Evolutionary conservation across 192 early-diverging fungal species (phyloP).

Genomic region (Coemansia sp.): DNA sequence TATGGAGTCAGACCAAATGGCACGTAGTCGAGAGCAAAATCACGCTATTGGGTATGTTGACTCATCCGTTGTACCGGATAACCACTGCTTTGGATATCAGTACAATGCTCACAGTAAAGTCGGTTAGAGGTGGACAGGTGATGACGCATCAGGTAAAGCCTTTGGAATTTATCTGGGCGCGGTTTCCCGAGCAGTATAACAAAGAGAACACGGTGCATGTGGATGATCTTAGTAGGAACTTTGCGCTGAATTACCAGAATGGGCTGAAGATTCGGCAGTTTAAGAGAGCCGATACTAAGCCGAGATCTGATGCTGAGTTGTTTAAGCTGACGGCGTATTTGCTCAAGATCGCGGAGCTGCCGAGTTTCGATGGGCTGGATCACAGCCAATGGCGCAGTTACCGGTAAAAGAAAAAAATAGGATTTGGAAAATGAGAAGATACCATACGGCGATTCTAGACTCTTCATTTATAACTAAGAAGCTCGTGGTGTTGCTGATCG

Average conservation of each 20-base stretch:
- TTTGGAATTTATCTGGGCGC: conserved; percentile 65
- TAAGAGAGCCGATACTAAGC: conserved; percentile 57
- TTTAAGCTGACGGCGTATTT: conserved; percentile 63
- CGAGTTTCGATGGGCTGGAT: conserved; percentile 60
- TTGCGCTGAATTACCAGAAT: conserved; percentile 71
- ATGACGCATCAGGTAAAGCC: conserved; percentile 72
- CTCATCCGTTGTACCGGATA: conserved; percentile 65
- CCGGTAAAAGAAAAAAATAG: neutral
- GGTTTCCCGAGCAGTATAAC: conserved; percentile 56
- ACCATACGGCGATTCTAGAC: no score
- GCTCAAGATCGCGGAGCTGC: conserved; percentile 56
- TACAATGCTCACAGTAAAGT: conserved; percentile 68
- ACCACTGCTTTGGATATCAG: conserved; percentile 70
- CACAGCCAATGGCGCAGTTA: conserved; percentile 60
- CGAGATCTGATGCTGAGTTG: conserved; percentile 61
- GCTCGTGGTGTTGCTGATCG: no score
- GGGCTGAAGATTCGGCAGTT: conserved; percentile 70
- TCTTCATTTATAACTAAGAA: no score
- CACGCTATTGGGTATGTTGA: conserved; percentile 68
- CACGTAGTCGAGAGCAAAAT: conserved; percentile 74
- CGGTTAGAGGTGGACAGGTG: conserved; percentile 56
- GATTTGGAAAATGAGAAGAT: no score
- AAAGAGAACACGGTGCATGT: conserved; percentile 67
- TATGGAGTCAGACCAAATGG: conserved; percentile 81
- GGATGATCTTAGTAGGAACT: conserved; percentile 74